Evolutionary conservation across 176 grass and related monocot genomes (phyloP).

Genomic region (Triticum monococcum): DNA sequence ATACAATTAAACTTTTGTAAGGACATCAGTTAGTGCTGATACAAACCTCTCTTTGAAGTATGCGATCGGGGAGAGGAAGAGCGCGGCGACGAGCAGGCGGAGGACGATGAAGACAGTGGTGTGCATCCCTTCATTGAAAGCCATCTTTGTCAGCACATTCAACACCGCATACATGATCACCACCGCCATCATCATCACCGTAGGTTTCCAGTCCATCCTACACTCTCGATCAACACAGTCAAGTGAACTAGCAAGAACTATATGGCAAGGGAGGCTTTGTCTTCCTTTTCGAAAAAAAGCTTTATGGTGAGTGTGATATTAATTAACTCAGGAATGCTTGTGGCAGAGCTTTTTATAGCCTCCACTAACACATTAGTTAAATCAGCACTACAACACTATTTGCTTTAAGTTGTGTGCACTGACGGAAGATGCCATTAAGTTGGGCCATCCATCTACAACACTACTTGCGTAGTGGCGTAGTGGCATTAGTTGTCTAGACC

Average conservation of each 20-base stretch:
- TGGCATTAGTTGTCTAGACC: too few species aligned
- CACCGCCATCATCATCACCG: conserved; percentile 46
- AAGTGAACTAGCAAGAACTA: background rate
- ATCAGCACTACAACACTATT: too few species aligned
- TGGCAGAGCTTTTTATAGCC: background rate
- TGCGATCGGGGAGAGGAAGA: conserved; percentile 74
- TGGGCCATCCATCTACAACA: too few species aligned
- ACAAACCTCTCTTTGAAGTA: conserved; percentile 66
- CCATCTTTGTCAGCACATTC: conserved; percentile 64
- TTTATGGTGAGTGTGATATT: background rate
- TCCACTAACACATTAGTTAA: background rate
- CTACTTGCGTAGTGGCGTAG: too few species aligned
- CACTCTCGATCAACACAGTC: background rate
- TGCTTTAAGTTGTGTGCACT: too few species aligned
- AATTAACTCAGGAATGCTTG: background rate
- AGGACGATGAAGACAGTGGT: conserved; percentile 64
- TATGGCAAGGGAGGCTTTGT: background rate
- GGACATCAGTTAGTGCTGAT: background rate
- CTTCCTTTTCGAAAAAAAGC: too few species aligned
- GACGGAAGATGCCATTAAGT: too few species aligned
- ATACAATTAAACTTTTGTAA: background rate
- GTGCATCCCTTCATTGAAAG: conserved; percentile 62
- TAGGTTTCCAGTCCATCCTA: conserved; percentile 5
- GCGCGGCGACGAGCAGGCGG: conserved; percentile 49
- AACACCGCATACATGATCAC: conserved; percentile 48